Evolutionary conservation across 257 asterid genomes (phyloP), one percentile per base, ranked within the genome.

Genomic region (Linderniella brevidens): DNA sequence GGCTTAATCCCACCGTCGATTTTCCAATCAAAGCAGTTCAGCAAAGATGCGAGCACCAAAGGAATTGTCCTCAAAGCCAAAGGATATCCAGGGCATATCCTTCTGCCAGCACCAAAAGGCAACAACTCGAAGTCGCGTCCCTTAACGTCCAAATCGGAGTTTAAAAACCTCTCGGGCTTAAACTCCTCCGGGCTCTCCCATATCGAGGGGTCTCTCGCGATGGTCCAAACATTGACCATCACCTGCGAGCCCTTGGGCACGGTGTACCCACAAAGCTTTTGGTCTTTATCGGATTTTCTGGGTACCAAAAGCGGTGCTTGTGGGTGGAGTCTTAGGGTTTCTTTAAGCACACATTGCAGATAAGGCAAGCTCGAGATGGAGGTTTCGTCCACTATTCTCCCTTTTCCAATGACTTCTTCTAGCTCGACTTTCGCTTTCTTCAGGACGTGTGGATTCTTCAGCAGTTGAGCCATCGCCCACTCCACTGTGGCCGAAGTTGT

Each of bases 381-480:
- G 15, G 56, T 38, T 41, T 58, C 46, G 19, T 41, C 35, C 11
- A 58, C 35, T 14, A 19, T 15, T 10, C 19, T 50, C 19, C 32
- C 48, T 19, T 41, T 41, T 35, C 56, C 38, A 40, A 49, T 18
- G 10, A 50, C 63, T 16, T 50, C 0, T 40, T 29, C 17, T 9
- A 58, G 57, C 35, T 58, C 63, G 5, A 0, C 25, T 41, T 58
- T 54, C 4, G 29, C 41, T 32, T 39, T 40, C 8, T 19, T 16
- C 50, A 49, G 13, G 10, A 29, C 13, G 4, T 38, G 9, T 17
- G 52, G 63, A n/a, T 35, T 19, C 18, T 42, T 32, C 13, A 58
- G 13, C 12, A 42, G 37, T 20, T 58, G 57, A 11, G 51, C 50
- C 56, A 58, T 58, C 4, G 58, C 57, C 57, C 63, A 58, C 17